Base-by-base conservation (phyloP, 352 stramenopile genomes). In the Phytophthora sojae region DNA sequence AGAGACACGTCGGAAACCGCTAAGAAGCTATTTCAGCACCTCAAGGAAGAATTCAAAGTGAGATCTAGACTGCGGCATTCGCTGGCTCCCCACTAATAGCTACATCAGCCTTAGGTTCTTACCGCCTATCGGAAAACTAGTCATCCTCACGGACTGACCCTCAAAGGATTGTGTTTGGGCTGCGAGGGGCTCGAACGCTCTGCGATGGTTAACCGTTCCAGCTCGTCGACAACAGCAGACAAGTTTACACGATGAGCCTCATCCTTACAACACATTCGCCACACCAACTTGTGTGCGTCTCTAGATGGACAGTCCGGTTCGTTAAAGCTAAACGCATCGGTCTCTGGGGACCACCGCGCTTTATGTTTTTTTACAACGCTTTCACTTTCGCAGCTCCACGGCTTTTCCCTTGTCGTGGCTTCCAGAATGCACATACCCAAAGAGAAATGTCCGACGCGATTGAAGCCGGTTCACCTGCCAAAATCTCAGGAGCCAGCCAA, bases 381-480 rank as follows among this genome's bases (percentile, higher is more conserved):
- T 17, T 50, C 42, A 1, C 5, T 0, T 39, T 50, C 4, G 7
- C 6, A 6, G 11, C 23, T 5, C 61, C 55, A 70, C 19, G 67
- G 61, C 4, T 19, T 19, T 7, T 53, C 21, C 1, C 29, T 32
- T 0, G 64, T 69, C 39, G 51, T 30, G 11, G 69, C 59, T 60
- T 77, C 64, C 19, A 77, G 25, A 56, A 77, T 73, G 39, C 64
- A 73, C 69, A 77, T 69, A 23, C 69, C 62, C 7, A 71, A 19
- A 55, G 68, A 71, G 35, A 76, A 1, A 76, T 32, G 49, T 76
- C 68, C 5, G 69, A 69, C 17, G 14, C 14, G 19, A 25, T 23
- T 2, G 62, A 68, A 12, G 62, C 42, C 5, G 12, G 15, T 0
- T 42, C 17, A 2, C 57, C 32, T 45, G 21, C 17, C 35, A 63